Conservation (phyloP, 345 rosid genomes). For the Rhodamnia argentea region DNA sequence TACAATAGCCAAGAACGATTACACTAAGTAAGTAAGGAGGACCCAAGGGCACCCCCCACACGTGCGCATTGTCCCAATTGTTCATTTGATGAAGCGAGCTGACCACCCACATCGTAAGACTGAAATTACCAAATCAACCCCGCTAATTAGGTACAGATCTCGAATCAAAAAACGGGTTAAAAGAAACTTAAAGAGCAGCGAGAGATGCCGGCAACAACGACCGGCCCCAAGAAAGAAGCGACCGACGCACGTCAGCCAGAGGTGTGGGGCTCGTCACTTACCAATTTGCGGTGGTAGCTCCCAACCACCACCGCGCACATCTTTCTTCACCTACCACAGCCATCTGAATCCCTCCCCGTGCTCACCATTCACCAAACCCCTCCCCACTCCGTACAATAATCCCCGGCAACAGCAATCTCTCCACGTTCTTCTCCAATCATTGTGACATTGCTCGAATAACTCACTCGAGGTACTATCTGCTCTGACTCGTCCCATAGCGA, state of each 20-base stretch:
- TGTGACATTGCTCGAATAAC: too few species aligned
- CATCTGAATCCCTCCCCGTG: not conserved
- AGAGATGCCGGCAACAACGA: not conserved
- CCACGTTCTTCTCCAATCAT: not conserved
- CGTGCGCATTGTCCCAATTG: not conserved
- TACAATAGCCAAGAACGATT: not conserved
- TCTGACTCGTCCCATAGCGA: too few species aligned
- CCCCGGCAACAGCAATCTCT: not conserved
- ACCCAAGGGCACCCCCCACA: too few species aligned
- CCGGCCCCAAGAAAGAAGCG: not conserved
- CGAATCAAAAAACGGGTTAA: not conserved
- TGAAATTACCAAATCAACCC: not conserved
- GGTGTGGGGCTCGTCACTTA: not conserved
- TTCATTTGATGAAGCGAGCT: not conserved
- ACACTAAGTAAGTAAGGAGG: not conserved
- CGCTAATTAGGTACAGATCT: not conserved
- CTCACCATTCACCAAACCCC: constrained; percentile 7
- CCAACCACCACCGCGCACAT: not conserved
- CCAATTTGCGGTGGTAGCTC: not conserved
- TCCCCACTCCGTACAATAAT: not conserved
- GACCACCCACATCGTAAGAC: not conserved
- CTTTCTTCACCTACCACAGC: not conserved
- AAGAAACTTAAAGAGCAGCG: not conserved
- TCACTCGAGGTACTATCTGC: too few species aligned
- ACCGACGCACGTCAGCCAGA: not conserved